Evolutionary conservation across 2,329 filamentous ascomycete species (phyloP).

Genomic region (Aspergillus sp.): DNA sequence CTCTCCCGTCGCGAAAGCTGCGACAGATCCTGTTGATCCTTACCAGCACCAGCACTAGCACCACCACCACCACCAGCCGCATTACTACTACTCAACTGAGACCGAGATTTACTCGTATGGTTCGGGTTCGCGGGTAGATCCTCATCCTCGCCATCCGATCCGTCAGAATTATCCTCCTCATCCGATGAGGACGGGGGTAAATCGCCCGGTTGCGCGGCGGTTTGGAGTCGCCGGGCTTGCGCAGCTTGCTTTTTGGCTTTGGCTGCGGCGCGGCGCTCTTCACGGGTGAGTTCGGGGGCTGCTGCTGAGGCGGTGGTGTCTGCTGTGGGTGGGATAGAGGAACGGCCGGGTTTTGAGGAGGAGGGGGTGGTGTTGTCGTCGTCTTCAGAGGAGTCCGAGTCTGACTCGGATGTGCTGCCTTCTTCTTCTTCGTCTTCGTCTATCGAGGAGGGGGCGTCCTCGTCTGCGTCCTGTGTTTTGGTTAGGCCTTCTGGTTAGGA

Average conservation of each 20-base stretch:
- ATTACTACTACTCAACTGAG: slow-evolving; percentile 60
- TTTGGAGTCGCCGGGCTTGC: slow-evolving; percentile 72
- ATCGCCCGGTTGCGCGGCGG: slow-evolving; percentile 78
- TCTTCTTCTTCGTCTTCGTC: slow-evolving; percentile 52
- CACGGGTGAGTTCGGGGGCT: slow-evolving; percentile 67
- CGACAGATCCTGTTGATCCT: slow-evolving; percentile 35
- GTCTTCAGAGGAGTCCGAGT: slow-evolving; percentile 53
- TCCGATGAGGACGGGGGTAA: slow-evolving; percentile 71
- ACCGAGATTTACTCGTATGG: slow-evolving; percentile 68
- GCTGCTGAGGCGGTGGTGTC: slow-evolving; percentile 25
- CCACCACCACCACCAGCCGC: slow-evolving; percentile 51
- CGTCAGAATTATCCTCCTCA: slow-evolving; percentile 29
- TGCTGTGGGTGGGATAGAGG: slow-evolving; percentile 26
- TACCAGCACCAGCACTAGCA: too few relatives aligned
- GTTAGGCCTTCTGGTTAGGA: not conserved
- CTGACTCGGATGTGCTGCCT: slow-evolving; percentile 17
- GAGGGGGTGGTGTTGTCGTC: slow-evolving; percentile 38
- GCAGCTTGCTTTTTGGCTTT: slow-evolving; percentile 92
- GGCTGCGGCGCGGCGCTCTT: slow-evolving; percentile 82
- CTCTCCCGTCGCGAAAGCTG: slow-evolving; percentile 69
- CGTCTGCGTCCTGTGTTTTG: slow-evolving; percentile 36
- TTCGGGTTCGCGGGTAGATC: slow-evolving; percentile 80
- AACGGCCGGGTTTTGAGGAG: slow-evolving; percentile 47
- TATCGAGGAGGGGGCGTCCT: slow-evolving; percentile 39
- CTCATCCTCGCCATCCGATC: slow-evolving; percentile 32